phyloP scores from a whole-genome alignment of 164 flowering plant species.

The Hamamelis virginiana region DNA sequence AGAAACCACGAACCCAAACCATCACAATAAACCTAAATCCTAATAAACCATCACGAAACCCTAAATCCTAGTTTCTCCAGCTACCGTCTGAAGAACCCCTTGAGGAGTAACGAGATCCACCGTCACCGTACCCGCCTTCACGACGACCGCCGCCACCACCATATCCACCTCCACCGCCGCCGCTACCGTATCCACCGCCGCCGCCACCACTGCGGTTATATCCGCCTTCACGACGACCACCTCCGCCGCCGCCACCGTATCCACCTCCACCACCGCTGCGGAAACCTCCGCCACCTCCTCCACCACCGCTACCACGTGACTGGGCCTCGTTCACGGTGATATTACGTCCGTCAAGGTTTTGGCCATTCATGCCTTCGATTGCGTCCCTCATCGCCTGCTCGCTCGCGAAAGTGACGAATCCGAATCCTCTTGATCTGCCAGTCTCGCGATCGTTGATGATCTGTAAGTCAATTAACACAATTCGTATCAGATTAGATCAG shows the following conservation, averaged over 20 bases:
- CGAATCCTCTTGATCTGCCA: constrained; percentile 60
- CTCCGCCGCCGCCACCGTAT: constrained; percentile 19
- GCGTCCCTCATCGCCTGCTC: constrained; percentile 57
- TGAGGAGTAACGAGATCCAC: constrained; percentile 23
- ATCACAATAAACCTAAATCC: too few species aligned
- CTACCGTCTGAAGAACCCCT: constrained; percentile 19
- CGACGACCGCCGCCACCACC: constrained; percentile 14
- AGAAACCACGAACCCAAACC: background rate
- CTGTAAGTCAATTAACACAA: constrained; percentile 23
- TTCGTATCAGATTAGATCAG: background rate
- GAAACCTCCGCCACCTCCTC: constrained; percentile 20
- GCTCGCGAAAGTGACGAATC: constrained; percentile 48
- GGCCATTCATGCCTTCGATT: constrained; percentile 61
- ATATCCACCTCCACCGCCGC: constrained; percentile 9
- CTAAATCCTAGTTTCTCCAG: constrained; percentile 39
- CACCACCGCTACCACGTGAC: constrained; percentile 52
- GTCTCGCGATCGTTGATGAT: constrained; percentile 59
- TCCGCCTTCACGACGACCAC: constrained; percentile 5
- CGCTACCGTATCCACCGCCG: constrained; percentile 9
- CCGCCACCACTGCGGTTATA: constrained; percentile 19
- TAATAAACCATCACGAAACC: background rate
- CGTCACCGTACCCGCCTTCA: constrained; percentile 29
- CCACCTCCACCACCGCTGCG: constrained; percentile 11
- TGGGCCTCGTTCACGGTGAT: constrained; percentile 67
- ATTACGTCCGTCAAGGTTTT: constrained; percentile 51